A percentile compares a stretch with the other conserved stretches of the same genome.
Conservation (phyloP, 1,284 basidiomycete genomes). For the Pyrrhoderma noxium region DNA sequence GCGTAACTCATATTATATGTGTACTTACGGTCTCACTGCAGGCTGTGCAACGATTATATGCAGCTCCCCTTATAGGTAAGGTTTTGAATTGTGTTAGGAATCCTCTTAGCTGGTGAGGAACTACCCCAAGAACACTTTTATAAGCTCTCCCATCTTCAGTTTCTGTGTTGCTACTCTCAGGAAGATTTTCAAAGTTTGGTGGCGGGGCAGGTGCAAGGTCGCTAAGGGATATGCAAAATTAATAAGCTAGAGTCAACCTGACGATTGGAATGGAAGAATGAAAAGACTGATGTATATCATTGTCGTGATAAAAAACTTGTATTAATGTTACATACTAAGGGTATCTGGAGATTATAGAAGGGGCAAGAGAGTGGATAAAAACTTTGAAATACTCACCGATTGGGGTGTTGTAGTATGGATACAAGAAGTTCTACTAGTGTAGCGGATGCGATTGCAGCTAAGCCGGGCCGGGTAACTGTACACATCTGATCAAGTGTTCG, state of each 20-base stretch:
- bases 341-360: too few relatives aligned
- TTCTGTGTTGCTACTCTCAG: conserved; percentile 25
- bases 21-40: conserved; percentile 70
- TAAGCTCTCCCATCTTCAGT: conserved; percentile 28
- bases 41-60: conserved; percentile 86
- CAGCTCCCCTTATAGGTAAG: conserved; percentile 76
- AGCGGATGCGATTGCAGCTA: conserved; percentile 88
- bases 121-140: conserved; percentile 68
- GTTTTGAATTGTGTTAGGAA: conserved; percentile 83
- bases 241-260: too few relatives aligned
- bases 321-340: too few relatives aligned
- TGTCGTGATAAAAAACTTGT: too few relatives aligned
- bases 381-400: conserved; percentile 67
- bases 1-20: too few relatives aligned
- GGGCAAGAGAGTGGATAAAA: too few relatives aligned
- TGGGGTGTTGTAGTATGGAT: conserved; percentile 84
- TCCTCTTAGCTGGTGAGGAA: conserved; percentile 93
- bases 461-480: conserved; percentile 94
- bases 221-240: conserved; percentile 29
- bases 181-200: conserved; percentile 26
- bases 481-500: conserved; percentile 99
- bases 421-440: conserved; percentile 90
- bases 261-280: too few relatives aligned
- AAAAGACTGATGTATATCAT: too few relatives aligned
- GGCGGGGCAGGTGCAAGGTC: conserved; percentile 61